Base-by-base conservation (phyloP, 2,329 filamentous ascomycete genomes). In the Ophiosphaerella korrae region DNA sequence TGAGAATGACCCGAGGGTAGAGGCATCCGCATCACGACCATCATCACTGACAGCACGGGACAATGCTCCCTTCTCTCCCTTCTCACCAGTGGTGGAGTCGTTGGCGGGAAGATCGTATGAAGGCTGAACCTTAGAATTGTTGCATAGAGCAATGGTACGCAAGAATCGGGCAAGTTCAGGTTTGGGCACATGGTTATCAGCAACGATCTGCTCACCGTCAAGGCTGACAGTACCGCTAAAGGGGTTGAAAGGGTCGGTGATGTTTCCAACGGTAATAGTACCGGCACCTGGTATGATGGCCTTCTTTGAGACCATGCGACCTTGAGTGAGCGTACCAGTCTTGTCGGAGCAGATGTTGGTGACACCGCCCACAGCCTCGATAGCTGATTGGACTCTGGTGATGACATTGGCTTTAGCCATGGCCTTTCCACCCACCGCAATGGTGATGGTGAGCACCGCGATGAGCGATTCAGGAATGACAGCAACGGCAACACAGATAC, bases 381-480 rank as follows among this genome's bases (percentile, higher is more conserved):
- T 72, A 23, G 73, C 70, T 2, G 68, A 67, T 34, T 73, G 63
- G 13, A 75, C 73, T 43, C 74, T 62, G 26, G 73, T 74, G 41
- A 76, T 73, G 58, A 76, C 74, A 47, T 75, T 72, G 38, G 71
- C 67, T 34, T 67, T 71, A 23, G 71, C 73, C 74, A 76, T 76
- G 35, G 68, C 70, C 55, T 75, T 75, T 8, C 70, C 73, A 39
- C 73, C 73, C 13, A 75, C 72, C 3, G 73, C 69, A 77, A 88
- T 86, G 3, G 85, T 88, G 46, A 88, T 87, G 29, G 85, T 88
- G 26, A 88, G 72, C 2, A 88, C 85, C 4, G 86, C 87, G 31
- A 88, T 83, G 37, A 88, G 74, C 33, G 82, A 77, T 49, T 78
- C 77, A 2, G 77, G 77, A 26, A 80, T 78, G 33, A 80, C 75